Evolutionary conservation across 495 filamentous ascomycete species (phyloP).

Genomic region (Pyronema domesticum): DNA sequence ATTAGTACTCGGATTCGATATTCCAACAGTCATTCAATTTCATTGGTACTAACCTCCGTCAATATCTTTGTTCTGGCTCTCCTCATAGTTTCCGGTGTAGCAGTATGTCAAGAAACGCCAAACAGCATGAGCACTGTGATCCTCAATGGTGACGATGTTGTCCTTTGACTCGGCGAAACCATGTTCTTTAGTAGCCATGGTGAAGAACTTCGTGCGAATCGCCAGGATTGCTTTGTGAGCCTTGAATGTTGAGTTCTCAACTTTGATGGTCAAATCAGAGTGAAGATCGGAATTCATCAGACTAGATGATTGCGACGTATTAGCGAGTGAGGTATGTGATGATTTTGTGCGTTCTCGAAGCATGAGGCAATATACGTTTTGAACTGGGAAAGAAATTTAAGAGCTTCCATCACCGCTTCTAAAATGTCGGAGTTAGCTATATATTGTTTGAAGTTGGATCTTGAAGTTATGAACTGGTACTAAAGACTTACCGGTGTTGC

Average conservation of each 20-base stretch:
- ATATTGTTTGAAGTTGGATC: too few relatives aligned
- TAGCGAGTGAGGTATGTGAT: too few relatives aligned
- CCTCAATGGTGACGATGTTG: neutral
- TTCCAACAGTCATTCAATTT: too few relatives aligned
- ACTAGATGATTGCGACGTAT: neutral
- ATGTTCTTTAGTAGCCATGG: neutral
- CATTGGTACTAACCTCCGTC: too few relatives aligned
- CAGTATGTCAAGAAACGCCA: constrained; percentile 1
- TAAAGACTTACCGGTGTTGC: too few relatives aligned
- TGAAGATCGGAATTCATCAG: neutral
- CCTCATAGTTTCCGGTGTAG: constrained; percentile 1
- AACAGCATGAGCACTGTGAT: neutral
- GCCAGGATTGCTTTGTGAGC: neutral
- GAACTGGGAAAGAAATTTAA: too few relatives aligned
- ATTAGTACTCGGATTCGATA: neutral
- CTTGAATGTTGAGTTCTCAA: neutral
- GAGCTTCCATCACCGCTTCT: too few relatives aligned
- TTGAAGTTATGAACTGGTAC: too few relatives aligned
- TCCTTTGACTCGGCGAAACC: neutral
- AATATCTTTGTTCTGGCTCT: neutral
- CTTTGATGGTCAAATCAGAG: neutral
- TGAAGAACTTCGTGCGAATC: constrained; percentile 1
- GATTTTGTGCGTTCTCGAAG: too few relatives aligned
- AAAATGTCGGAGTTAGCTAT: too few relatives aligned
- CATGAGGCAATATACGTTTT: too few relatives aligned